Conservation (phyloP, 1,284 basidiomycete genomes). For the Moniliophthora roreri region DNA sequence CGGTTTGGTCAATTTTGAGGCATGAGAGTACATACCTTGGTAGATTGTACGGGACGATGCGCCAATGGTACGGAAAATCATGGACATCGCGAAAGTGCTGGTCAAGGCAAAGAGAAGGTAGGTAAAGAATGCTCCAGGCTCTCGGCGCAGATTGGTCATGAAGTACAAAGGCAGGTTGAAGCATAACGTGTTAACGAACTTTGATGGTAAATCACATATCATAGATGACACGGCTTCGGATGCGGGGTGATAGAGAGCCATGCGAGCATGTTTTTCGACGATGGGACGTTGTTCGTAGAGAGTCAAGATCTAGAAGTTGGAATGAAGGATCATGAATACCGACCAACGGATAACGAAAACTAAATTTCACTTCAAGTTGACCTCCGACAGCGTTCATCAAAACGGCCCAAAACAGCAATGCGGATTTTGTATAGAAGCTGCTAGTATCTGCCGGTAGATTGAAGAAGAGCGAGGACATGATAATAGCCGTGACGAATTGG, state of each 20-base stretch:
- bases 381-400: conserved; percentile 19
- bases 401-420: conserved; percentile 32
- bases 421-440: conserved; percentile 51
- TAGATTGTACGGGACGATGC: conserved; percentile 36
- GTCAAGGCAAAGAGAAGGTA: conserved; percentile 36
- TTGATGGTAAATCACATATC: conserved; percentile 24
- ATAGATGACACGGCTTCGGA: conserved; percentile 24
- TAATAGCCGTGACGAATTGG: conserved; percentile 28
- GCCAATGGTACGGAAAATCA: conserved; percentile 45
- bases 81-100: conserved; percentile 39
- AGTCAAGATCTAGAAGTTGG: conserved; percentile 16
- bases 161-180: conserved; percentile 15
- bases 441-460: conserved; percentile 38
- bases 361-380: conserved; percentile 10
- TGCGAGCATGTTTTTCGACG: conserved; percentile 24
- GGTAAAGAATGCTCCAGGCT: conserved; percentile 18
- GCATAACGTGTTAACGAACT: conserved; percentile 18
- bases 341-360: too few species aligned
- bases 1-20: too few species aligned
- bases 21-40: too few species aligned
- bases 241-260: conserved; percentile 13
- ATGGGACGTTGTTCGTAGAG: conserved; percentile 46
- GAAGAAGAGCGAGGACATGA: conserved; percentile 55
- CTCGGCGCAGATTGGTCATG: conserved; percentile 19
- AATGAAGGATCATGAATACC: neutral